These are phyloP conservation scores for Kazachstania taianensis DNA, from an alignment of 805 yeast genomes.

Conservation along the genomic window DNA sequence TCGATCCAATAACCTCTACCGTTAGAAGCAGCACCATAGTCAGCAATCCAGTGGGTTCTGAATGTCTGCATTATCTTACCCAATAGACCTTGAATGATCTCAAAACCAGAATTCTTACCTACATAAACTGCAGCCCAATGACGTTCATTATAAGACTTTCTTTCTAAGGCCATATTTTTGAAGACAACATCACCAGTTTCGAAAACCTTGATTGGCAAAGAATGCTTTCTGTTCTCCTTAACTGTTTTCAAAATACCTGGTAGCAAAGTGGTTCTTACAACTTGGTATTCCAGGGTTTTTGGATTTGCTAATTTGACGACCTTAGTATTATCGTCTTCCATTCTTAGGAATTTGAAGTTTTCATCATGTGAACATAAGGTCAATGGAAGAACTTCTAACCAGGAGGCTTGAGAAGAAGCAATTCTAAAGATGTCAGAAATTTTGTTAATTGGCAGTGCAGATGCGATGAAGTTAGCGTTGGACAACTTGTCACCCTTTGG, in stretches of 20 bases:
- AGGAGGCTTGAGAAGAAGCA: constrained; percentile 90
- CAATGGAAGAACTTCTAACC: constrained; percentile 92
- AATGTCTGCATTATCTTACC: constrained; percentile 94
- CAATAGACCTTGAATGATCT: constrained; percentile 83
- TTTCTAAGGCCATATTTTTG: constrained; percentile 69
- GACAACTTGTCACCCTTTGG: constrained; percentile 69
- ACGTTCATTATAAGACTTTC: constrained; percentile 86
- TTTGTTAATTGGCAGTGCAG: constrained; percentile 85
- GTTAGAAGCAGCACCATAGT: constrained; percentile 34
- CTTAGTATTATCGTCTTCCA: constrained; percentile 56
- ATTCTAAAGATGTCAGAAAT: constrained; percentile 81
- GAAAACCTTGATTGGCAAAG: constrained; percentile 88
- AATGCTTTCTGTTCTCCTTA: constrained; percentile 90
- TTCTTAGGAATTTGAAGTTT: constrained; percentile 79
- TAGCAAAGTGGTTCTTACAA: constrained; percentile 85
- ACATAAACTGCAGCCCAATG: constrained; percentile 91
- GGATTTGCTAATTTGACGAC: constrained; percentile 94
- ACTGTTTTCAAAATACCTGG: constrained; percentile 95
- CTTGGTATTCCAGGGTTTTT: constrained; percentile 93
- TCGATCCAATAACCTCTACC: constrained; percentile 83
- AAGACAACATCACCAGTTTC: constrained; percentile 92
- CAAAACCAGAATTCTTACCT: constrained; percentile 93
- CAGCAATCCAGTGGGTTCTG: constrained; percentile 74
- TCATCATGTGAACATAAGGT: constrained; percentile 95
- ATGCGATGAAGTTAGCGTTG: constrained; percentile 66